phyloP scores from a whole-genome alignment of 306 rosid genomes.

The Casuarina cunninghamiana region DNA sequence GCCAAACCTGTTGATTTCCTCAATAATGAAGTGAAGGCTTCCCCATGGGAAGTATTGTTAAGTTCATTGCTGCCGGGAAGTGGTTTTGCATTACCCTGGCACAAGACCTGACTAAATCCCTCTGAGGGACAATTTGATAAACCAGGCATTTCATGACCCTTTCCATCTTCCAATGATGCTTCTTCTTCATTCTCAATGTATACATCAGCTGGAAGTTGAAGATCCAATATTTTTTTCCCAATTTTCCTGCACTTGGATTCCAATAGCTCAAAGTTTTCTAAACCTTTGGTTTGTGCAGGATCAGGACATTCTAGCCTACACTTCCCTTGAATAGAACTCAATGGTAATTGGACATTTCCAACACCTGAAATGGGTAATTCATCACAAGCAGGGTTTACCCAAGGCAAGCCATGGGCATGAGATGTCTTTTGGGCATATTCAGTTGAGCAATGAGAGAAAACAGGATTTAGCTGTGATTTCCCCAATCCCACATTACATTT shows the following conservation, averaged over 20 bases:
- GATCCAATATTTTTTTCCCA: slow-evolving; percentile 70
- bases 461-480: slow-evolving; percentile 44
- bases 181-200: slow-evolving; percentile 57
- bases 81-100: slow-evolving; percentile 29
- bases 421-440: slow-evolving; percentile 31
- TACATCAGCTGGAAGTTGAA: slow-evolving; percentile 74
- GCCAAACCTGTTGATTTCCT: slow-evolving; percentile 30
- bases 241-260: slow-evolving; percentile 50
- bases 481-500: slow-evolving; percentile 34
- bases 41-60: slow-evolving; percentile 10
- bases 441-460: slow-evolving; percentile 32
- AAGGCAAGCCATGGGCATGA: slow-evolving; percentile 38
- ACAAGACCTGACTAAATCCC: slow-evolving; percentile 39
- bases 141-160: slow-evolving; percentile 31
- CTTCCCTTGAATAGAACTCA: slow-evolving; percentile 40
- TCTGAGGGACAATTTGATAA: slow-evolving; percentile 37
- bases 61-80: slow-evolving; percentile 20
- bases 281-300: slow-evolving; percentile 35
- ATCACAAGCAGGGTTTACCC: slow-evolving; percentile 26
- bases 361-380: slow-evolving; percentile 37
- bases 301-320: slow-evolving; percentile 27
- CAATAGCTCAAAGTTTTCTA: slow-evolving; percentile 25
- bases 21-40: slow-evolving; percentile 16
- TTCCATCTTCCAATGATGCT: slow-evolving; percentile 37
- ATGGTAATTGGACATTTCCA: slow-evolving; percentile 35